Base-by-base conservation (phyloP, 2,329 filamentous ascomycete genomes). In the Fusarium nygamai region DNA sequence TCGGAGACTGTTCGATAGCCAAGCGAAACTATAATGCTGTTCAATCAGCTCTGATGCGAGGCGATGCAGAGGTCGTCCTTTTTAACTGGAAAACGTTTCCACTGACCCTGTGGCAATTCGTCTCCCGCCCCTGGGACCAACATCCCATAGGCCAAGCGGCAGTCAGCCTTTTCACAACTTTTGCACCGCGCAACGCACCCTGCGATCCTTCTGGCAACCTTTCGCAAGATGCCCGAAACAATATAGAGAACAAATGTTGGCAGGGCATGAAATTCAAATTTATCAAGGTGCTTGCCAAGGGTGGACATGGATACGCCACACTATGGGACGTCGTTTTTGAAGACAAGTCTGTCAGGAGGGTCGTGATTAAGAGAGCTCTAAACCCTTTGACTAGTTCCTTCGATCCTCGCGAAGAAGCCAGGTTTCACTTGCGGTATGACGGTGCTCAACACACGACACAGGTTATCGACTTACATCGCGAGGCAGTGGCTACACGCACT, bases 381-480 rank as follows among this genome's bases (percentile, higher is more conserved):
- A 10, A 16, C 10, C 4, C 3, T 36, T 53, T 11, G 20, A 22
- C 17, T 17, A 27, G 12, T 6, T 8, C 34, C 11, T 76, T 74
- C 19, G 6, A 72, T 20, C 38, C 76, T 19, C 11, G 31, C 5
- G 33, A 57, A 1, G 80, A 81, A 66, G 14, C 50, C 4, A 7
- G 7, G 3, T 81, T 76, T 72, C 80, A 81, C 54, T 44, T 73
- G 46, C 75, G 78, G 43, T 82, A 81, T 50, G 34, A 61, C 3
- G 75, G 76, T 6, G 77, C 74, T 62, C 73, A 71, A 16, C 80
- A 82, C 43, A 78, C 76, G 14, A 72, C 80, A 10, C 80, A 81
- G 46, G 29, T 75, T 24, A 27, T 81, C 16, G 69, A 82, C 41
- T 38, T 81, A 6, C 22, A 66, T 24, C 36, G 44, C 13, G 48